Evolutionary conservation across 192 early-diverging fungal species (phyloP).

Genomic region (Rhizoclosmatium globosum): DNA sequence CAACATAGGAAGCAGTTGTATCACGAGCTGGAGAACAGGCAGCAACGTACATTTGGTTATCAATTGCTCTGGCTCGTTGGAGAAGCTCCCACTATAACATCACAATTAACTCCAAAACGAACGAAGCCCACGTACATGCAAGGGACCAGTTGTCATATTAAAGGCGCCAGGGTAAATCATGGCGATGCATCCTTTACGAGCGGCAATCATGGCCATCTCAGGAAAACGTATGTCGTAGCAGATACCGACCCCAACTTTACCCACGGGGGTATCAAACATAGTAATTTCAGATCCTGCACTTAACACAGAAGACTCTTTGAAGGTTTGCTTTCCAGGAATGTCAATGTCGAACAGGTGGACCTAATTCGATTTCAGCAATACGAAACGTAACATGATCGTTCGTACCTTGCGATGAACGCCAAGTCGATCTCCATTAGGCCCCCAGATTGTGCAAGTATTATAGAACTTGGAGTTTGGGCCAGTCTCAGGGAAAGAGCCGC

Average conservation of each 20-base stretch:
- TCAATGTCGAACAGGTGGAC: slow-evolving; percentile 97
- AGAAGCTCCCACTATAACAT: slow-evolving; percentile 81
- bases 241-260: slow-evolving; percentile 90
- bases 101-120: neutral
- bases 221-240: slow-evolving; percentile 99
- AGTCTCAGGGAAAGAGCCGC: slow-evolving; percentile 89
- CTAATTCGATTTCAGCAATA: slow-evolving; percentile 39
- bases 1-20: slow-evolving; percentile 73
- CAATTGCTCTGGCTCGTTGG: slow-evolving; percentile 83
- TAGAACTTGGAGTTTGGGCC: slow-evolving; percentile 39
- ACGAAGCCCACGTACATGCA: slow-evolving; percentile 62
- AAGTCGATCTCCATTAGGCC: slow-evolving; percentile 43
- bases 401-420: slow-evolving; percentile 50
- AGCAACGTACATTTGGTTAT: slow-evolving; percentile 94
- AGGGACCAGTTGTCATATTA: slow-evolving; percentile 93
- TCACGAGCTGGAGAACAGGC: slow-evolving; percentile 97
- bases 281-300: slow-evolving; percentile 79
- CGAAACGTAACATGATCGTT: neutral
- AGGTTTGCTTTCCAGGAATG: slow-evolving; percentile 90
- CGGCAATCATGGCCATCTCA: slow-evolving; percentile 94
- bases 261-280: slow-evolving; percentile 80
- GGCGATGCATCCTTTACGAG: slow-evolving; percentile 82
- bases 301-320: slow-evolving; percentile 88
- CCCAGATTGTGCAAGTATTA: slow-evolving; percentile 59
- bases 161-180: slow-evolving; percentile 99